Percentiles rank a stretch among this genome's conserved stretches.
These are phyloP conservation scores for Nannochloropsis gaditana DNA, from an alignment of 108 stramenopile species.

Conservation along the genomic window DNA sequence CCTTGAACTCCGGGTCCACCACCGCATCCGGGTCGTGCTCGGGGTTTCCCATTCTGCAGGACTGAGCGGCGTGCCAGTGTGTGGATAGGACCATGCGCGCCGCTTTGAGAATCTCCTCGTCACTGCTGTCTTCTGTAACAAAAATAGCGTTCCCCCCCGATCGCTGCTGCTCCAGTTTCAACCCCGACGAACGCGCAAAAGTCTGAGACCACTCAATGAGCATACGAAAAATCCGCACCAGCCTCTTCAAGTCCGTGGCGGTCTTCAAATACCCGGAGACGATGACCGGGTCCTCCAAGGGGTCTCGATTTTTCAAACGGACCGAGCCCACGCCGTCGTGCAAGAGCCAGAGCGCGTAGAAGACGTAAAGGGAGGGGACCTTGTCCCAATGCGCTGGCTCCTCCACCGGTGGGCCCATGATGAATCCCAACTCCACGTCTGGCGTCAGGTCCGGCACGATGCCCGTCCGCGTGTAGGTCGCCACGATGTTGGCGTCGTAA, in stretches of 20 bases:
- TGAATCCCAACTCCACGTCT: neutral
- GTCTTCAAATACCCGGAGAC: neutral
- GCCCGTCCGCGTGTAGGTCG: neutral
- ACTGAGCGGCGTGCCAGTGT: neutral
- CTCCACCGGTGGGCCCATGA: neutral
- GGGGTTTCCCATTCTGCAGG: neutral
- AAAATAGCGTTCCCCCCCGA: neutral
- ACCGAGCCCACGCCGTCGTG: neutral
- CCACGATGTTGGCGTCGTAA: slow-evolving; percentile 6
- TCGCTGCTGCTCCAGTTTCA: neutral
- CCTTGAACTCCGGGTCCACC: slow-evolving; percentile 6
- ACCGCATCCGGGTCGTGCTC: neutral
- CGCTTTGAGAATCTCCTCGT: neutral
- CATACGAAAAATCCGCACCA: neutral
- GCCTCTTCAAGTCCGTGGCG: slow-evolving; percentile 6
- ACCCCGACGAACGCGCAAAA: neutral
- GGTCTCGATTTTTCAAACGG: neutral
- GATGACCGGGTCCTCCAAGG: neutral
- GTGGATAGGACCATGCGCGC: neutral
- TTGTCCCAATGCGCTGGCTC: neutral
- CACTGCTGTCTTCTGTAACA: neutral
- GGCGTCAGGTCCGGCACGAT: neutral
- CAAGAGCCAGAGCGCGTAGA: neutral
- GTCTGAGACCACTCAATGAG: neutral
- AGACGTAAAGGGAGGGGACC: neutral